Evolutionary conservation across 352 stramenopile genomes (phyloP).

Genomic region (Phytophthora cryptogea): DNA sequence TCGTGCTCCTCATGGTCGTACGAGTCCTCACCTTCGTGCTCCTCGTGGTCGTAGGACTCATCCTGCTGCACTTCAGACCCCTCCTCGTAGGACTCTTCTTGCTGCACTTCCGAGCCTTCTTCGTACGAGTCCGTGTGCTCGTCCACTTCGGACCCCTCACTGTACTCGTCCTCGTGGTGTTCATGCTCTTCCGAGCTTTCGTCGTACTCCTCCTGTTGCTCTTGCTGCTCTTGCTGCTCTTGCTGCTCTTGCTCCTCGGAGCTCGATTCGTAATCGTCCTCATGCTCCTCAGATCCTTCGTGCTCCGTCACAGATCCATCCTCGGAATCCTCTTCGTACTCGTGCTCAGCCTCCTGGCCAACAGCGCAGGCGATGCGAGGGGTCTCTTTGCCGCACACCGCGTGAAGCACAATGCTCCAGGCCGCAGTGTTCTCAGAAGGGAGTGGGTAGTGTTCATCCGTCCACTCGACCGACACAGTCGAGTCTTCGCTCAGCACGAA

Average conservation of each 20-base stretch:
- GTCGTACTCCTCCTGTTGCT: not conserved
- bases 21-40: not conserved
- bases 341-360: not conserved
- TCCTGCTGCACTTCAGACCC: not conserved
- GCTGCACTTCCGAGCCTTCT: not conserved
- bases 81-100: not conserved
- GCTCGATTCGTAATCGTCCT: not conserved
- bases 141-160: not conserved
- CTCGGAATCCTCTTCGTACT: constrained; percentile 2
- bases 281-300: not conserved
- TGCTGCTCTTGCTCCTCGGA: constrained; percentile 1
- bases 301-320: not conserved
- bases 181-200: not conserved
- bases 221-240: too few species aligned
- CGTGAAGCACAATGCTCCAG: constrained; percentile 74
- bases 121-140: not conserved
- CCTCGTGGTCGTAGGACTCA: not conserved
- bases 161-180: not conserved
- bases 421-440: constrained; percentile 40
- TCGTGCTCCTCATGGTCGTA: not conserved
- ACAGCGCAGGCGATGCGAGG: constrained; percentile 48
- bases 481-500: constrained; percentile 30
- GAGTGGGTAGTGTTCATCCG: constrained; percentile 51
- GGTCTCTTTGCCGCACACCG: constrained; percentile 48
- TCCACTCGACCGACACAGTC: constrained; percentile 37